Base-by-base conservation (phyloP, 306 rosid species). In the Trifolium repens region DNA sequence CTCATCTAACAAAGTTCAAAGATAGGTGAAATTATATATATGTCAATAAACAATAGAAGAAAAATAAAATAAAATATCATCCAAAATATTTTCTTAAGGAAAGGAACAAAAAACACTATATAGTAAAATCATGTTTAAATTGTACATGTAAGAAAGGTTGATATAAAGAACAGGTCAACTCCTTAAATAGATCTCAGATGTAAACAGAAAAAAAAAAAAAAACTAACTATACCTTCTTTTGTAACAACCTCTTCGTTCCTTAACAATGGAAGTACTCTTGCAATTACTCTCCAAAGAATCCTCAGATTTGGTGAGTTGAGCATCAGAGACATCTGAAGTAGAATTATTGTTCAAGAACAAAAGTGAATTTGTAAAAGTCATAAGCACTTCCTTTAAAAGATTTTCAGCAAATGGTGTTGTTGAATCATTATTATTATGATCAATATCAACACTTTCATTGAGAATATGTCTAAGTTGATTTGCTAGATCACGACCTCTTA, bases 221-320 rank as follows among this genome's bases (percentile, higher is more conserved):
- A 10, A 24, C n/a, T 11, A 30, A 27, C 4, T 5, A 27, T 83
- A 85, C 97, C 94, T 89, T 84, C 92, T 84, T 73, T 86, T 91
- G 81, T 89, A 80, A 15, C 80, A 71, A 1, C 89, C 91, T 60
- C 91, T 83, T 32, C 84, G 67, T 69, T 86, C 86, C 68, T 83
- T 86, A 24, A 57, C 47, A 5, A 59, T 37, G 30, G 71, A 64
- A 26, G 2, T 26, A 12, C 65, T 84, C 85, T 71, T 80, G 62
- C 70, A 82, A 37, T 81, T 77, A 77, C 86, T 86, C 68, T 83
- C 87, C 9, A 59, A 75, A 16, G 87, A 85, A 54, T 86, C 87
- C 26, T 85, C 84, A 11, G 85, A 81, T 26, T 81, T 82, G 15
- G 78, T 32, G 16, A 72, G 34, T 30, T 62, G 83, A 17, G 69